Evolutionary conservation across 148 eudicot species (phyloP), one percentile per base, ranked within the genome.

Genomic region (Amaranthus hypochondriacus): DNA sequence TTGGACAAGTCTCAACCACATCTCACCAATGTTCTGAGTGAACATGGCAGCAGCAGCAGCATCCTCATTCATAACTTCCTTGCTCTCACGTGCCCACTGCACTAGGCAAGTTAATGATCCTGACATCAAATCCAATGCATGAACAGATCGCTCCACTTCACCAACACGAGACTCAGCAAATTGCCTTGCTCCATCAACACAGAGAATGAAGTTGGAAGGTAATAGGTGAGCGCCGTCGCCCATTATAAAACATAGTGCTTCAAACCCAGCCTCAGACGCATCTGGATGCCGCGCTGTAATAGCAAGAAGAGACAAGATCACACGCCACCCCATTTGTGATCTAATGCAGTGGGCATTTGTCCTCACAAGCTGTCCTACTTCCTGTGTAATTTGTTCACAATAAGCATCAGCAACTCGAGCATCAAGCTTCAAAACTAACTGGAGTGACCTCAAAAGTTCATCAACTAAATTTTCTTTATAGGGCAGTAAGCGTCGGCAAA

Each of bases 361-460:
- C 81, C 87, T 89, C 21, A 90, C 89, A n/a, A 93, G 77, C 7
- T 89, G 89, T 66, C 84, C 87, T 51, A 93, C 96, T 86, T 93
- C 98, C 82, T 87, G 96, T 18, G 98, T 93, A 75, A 93, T 90
- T 69, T 89, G 98, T 76, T 90, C 96, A 69, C 96, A 90, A 84
- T 93, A 90, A n/a, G 93, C 89, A 84, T 90, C 98, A 39, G 96
- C 92, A 54, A 93, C 98, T 52, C 96, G 85, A 42, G 94, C 98
- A 74, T 93, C 98, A 51, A 90, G 96, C 81, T 90, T 93, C 69
- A 85, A 78, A 65, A 93, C 89, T 67, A 90, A 82, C 72, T 93
- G 98, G 39, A 93, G 80, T 5, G 98, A 93, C 81, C 85, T 90
- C 68, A 93, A 77, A 58, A 93, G 90, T 73, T 93, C 98, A 72